phyloP scores from a whole-genome alignment of 2,329 filamentous ascomycete genomes.

The Onygena corvina region DNA sequence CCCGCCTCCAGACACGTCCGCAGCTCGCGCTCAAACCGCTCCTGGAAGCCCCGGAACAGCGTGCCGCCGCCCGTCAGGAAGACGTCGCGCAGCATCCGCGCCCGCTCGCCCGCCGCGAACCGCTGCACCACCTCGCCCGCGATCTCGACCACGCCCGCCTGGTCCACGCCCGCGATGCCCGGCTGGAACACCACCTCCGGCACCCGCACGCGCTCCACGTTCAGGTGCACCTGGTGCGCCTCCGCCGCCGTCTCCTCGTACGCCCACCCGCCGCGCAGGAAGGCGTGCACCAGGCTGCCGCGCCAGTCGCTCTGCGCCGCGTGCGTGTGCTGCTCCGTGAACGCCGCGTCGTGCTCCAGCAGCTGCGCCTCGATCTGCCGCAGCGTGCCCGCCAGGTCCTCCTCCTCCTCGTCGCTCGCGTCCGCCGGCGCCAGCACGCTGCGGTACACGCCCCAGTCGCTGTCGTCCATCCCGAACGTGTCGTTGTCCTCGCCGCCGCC shows the following conservation, averaged over 20 bases:
- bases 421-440: conserved; percentile 66
- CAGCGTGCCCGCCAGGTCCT: conserved; percentile 65
- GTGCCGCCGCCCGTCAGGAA: conserved; percentile 94
- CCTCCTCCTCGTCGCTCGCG: conserved; percentile 73
- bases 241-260: conserved; percentile 79
- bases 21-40: conserved; percentile 62
- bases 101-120: conserved; percentile 46
- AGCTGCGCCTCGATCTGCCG: conserved; percentile 72
- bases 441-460: conserved; percentile 95
- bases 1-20: conserved; percentile 55
- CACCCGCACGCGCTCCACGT: conserved; percentile 88
- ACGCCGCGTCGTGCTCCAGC: conserved; percentile 72
- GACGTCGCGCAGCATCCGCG: conserved; percentile 67
- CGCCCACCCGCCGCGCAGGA: conserved; percentile 73
- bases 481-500: conserved; percentile 93
- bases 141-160: conserved; percentile 87
- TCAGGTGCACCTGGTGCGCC: conserved; percentile 81
- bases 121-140: conserved; percentile 77
- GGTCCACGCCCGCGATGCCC: conserved; percentile 80
- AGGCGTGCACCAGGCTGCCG: conserved; percentile 79
- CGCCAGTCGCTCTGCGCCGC: conserved; percentile 94
- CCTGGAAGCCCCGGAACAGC: conserved; percentile 74
- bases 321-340: conserved; percentile 82
- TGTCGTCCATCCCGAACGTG: conserved; percentile 91
- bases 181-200: conserved; percentile 91